A percentile compares a stretch with the other conserved stretches of the same genome.
These are phyloP conservation scores for Hevea brasiliensis DNA, from an alignment of 345 rosid genomes.

Conservation along the genomic window DNA sequence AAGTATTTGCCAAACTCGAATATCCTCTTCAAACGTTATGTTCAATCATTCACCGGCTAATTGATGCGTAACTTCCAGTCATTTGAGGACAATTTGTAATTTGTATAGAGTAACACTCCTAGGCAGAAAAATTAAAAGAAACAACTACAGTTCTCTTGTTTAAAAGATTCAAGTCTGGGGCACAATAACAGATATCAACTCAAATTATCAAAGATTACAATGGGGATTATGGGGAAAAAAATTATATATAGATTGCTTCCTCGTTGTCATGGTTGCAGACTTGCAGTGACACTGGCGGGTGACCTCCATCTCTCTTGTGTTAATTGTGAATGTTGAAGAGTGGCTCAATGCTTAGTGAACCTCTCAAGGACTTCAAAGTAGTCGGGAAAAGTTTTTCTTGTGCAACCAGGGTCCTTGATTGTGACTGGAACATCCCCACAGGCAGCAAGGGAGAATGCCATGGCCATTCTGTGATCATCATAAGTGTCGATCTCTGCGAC, in stretches of 20 bases:
- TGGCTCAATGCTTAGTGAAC: slow-evolving; percentile 52
- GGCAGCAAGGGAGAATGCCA: slow-evolving; percentile 97
- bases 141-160: neutral
- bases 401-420: slow-evolving; percentile 91
- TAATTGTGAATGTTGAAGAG: neutral
- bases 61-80: neutral
- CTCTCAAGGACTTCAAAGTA: slow-evolving; percentile 86
- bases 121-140: neutral
- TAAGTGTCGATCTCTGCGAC: slow-evolving; percentile 82
- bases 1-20: neutral
- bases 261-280: neutral
- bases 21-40: neutral
- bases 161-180: neutral
- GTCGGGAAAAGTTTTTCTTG: slow-evolving; percentile 90
- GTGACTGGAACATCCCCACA: slow-evolving; percentile 94
- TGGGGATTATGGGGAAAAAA: neutral
- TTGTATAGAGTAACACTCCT: neutral
- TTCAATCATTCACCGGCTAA: neutral
- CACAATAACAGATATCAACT: slow-evolving; percentile 15
- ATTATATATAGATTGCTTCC: slow-evolving; percentile 1
- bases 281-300: neutral
- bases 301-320: neutral
- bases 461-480: slow-evolving; percentile 98
- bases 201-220: slow-evolving; percentile 10
- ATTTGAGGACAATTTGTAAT: neutral